Base-by-base conservation (phyloP, 495 filamentous ascomycete species). In the Cudoniella acicularis region DNA sequence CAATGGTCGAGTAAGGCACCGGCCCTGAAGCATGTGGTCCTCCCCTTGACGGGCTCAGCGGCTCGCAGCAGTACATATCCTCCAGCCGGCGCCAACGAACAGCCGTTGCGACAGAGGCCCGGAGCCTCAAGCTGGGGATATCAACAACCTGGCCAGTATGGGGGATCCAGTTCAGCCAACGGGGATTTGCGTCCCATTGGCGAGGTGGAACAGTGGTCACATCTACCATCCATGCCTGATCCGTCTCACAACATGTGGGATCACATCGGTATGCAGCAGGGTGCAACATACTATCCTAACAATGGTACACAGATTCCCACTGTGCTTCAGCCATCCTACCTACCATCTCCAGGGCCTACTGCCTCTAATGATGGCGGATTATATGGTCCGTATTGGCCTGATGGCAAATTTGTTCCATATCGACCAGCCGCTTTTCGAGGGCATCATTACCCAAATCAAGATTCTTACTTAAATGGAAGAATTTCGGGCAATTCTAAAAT, bases 21-120 rank as follows among this genome's bases (percentile, higher is more conserved):
- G 49, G 84, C 89, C 1, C 74, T 83, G 25, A 98, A 98, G 72
- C 92, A 98, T 68, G 89, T 98, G 69, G 75, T 96, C n/a, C 77
- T 96, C 40, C 79, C 81, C 8, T 41, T 69, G 40, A 60, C 30
- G n/a, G 27, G 47, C 26, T 45, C 52, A 3, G 17, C 45, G 8
- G 30, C 8, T 13, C 52, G 51, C 11, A 58, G 42, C 27, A 49
- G 24, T 3, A 23, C 23, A 40, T 49, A 49, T 26, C 22, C 26
- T 23, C 20, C 22, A 24, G 8, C 20, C 24, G 20, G 17, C 25
- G 43, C 42, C 2, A 54, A 56, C 13, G 49, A 57, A 1, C 52
- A 43, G 16, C 49, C 36, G 10, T 17, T 26, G 13, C 54, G 50
- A 48, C 36, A 57, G 48, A 45, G 59, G 36, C 54, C 49, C 22